Percentiles rank a stretch among this genome's conserved stretches.
These are phyloP conservation scores for Friedmanniomyces simplex DNA, from an alignment of 495 filamentous ascomycete species.

Conservation along the genomic window DNA sequence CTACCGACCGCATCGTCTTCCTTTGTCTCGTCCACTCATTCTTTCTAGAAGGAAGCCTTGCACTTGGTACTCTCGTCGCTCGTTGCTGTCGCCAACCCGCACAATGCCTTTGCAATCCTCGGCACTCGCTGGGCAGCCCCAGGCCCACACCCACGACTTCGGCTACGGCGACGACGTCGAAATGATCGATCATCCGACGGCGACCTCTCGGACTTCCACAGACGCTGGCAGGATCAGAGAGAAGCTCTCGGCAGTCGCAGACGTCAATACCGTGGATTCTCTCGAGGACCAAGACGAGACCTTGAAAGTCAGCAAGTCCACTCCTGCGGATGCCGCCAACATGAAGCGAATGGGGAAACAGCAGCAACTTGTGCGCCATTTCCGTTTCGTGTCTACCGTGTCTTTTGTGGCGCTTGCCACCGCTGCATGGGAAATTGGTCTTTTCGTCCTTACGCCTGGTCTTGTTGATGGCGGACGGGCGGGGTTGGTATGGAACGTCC, in stretches of 20 bases:
- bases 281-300: neutral
- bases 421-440: conserved; percentile 4
- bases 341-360: neutral
- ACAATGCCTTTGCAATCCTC: neutral
- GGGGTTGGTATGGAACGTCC: neutral
- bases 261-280: neutral
- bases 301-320: neutral
- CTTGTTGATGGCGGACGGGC: conserved; percentile 3
- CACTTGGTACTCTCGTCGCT: no score
- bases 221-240: neutral
- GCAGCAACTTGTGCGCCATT: neutral
- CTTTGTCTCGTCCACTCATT: no score
- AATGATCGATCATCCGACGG: neutral
- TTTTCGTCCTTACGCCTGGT: conserved; percentile 1
- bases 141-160: neutral
- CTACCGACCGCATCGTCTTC: no score
- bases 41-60: no score
- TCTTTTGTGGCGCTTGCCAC: conserved; percentile 6
- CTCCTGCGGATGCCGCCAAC: neutral
- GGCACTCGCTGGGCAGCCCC: neutral
- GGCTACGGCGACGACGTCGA: neutral
- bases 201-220: neutral
- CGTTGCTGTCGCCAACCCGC: no score
- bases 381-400: neutral
- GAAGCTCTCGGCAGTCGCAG: neutral